These are phyloP conservation scores for Tolypocladium album DNA, from an alignment of 2,329 filamentous ascomycete genomes.

Conservation along the genomic window DNA sequence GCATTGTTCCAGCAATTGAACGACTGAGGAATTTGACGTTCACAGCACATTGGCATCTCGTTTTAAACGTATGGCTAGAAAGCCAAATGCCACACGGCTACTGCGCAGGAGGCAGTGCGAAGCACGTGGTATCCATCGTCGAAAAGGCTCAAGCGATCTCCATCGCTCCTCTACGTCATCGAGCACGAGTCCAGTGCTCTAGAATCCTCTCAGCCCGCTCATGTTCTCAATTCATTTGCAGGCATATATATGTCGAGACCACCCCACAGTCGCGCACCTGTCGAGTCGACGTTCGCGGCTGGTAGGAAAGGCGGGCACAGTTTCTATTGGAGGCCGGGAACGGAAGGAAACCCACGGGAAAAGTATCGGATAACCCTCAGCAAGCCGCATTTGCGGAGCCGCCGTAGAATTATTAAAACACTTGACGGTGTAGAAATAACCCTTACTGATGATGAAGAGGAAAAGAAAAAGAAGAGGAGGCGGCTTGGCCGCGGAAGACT, in stretches of 20 bases:
- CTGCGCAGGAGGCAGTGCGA: no score
- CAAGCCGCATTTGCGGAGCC: slow-evolving; percentile 44
- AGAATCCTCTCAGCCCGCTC: not conserved
- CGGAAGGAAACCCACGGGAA: slow-evolving; percentile 40
- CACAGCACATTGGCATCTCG: not conserved
- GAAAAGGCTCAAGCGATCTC: not conserved
- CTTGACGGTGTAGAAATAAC: slow-evolving; percentile 39
- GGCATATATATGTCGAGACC: slow-evolving; percentile 29
- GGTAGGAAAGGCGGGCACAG: slow-evolving; percentile 35
- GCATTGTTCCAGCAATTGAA: not conserved
- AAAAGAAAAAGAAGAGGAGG: slow-evolving; percentile 15
- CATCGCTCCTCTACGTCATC: not conserved
- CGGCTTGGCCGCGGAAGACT: not conserved
- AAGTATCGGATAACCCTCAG: slow-evolving; percentile 35
- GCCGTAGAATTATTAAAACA: slow-evolving; percentile 34
- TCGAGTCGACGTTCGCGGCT: slow-evolving; percentile 25
- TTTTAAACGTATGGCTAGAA: not conserved
- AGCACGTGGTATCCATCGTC: not conserved
- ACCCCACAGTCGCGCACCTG: slow-evolving; percentile 42
- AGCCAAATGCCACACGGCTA: not conserved
- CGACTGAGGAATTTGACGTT: not conserved
- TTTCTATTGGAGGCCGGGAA: slow-evolving; percentile 42
- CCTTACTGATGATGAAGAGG: slow-evolving; percentile 33
- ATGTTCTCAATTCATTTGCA: not conserved
- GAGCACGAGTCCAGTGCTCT: not conserved